Evolutionary conservation across 192 early-diverging fungal species (phyloP).

Genomic region (Podochytrium sp.): DNA sequence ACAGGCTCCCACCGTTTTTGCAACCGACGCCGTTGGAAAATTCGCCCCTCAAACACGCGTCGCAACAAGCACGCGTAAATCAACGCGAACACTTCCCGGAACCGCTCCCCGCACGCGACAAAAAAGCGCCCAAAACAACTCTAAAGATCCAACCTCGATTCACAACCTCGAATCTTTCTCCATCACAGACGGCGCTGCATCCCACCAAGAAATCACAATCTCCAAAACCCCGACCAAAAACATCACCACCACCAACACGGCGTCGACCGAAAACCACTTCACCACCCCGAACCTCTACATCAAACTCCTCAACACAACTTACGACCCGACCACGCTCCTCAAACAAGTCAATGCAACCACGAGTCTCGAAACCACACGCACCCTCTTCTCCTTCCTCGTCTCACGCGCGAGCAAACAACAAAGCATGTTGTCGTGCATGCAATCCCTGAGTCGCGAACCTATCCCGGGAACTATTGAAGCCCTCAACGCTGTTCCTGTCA

Average conservation of each 20-base stretch:
- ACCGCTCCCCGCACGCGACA: background rate
- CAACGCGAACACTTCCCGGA: background rate
- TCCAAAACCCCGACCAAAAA: background rate
- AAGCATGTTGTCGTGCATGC: slow-evolving; percentile 34
- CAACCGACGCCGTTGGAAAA: slow-evolving; percentile 26
- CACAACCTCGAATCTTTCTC: background rate
- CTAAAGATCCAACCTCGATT: background rate
- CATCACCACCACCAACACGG: background rate
- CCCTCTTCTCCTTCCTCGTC: slow-evolving; percentile 43
- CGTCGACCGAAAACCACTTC: background rate
- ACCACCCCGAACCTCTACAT: slow-evolving; percentile 49
- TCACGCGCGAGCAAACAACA: slow-evolving; percentile 41
- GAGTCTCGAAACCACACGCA: slow-evolving; percentile 23
- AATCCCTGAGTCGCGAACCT: slow-evolving; percentile 19
- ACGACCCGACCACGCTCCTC: slow-evolving; percentile 31
- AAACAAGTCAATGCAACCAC: slow-evolving; percentile 30
- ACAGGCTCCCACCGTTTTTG: slow-evolving; percentile 22
- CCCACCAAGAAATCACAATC: background rate
- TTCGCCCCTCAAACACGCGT: slow-evolving; percentile 18
- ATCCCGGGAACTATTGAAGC: slow-evolving; percentile 29
- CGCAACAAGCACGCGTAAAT: background rate
- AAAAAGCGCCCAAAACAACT: background rate
- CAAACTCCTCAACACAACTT: slow-evolving; percentile 47
- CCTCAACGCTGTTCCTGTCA: background rate
- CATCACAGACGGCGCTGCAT: background rate